phyloP scores from a whole-genome alignment of 306 rosid genomes.

The Quercus suber region DNA sequence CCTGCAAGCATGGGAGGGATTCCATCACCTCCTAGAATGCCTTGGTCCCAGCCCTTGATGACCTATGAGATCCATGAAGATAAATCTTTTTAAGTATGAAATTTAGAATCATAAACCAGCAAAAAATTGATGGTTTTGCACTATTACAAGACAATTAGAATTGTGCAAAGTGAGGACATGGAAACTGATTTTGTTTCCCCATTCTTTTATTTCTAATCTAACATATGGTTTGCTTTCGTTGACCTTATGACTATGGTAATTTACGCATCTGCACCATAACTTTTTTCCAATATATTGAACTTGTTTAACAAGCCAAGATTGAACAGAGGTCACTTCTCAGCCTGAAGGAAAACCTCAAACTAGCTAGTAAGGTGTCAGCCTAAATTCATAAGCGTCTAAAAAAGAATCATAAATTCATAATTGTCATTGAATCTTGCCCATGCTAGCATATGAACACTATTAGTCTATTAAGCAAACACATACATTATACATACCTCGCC shows the following conservation, averaged over 20 bases:
- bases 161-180: neutral
- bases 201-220: no score
- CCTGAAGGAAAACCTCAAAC: neutral
- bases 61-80: conserved; percentile 46
- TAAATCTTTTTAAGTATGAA: neutral
- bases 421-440: neutral
- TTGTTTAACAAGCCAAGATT: neutral
- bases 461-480: neutral
- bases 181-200: neutral
- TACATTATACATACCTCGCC: conserved; percentile 67
- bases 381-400: neutral
- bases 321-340: neutral
- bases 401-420: neutral
- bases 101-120: neutral
- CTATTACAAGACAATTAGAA: neutral
- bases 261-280: no score
- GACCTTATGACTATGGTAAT: no score
- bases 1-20: conserved; percentile 97
- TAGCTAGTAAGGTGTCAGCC: neutral
- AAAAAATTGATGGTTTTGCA: neutral
- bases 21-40: conserved; percentile 88
- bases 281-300: neutral
- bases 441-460: neutral
- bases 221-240: no score
- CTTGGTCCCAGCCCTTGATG: conserved; percentile 97